A percentile compares a stretch with the other conserved stretches of the same genome.
Evolutionary conservation across 1,284 basidiomycete species (phyloP).

Genomic region (Xanthoconium separans): DNA sequence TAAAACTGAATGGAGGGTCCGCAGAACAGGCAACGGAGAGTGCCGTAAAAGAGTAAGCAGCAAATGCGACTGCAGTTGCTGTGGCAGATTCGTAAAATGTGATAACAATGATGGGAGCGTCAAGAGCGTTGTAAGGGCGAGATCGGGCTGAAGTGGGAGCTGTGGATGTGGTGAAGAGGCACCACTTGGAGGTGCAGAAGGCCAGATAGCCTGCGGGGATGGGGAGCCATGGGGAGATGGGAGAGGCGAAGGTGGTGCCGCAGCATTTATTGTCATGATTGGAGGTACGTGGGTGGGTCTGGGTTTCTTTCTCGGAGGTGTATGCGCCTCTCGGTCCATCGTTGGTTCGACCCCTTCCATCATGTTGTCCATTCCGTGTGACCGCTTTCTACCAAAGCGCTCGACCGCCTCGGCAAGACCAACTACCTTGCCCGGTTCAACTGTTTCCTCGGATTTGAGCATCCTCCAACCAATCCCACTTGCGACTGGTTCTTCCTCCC

Average conservation of each 20-base stretch:
- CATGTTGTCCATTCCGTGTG: constrained; percentile 64
- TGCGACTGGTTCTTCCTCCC: constrained; percentile 65
- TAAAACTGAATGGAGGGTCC: constrained; percentile 79
- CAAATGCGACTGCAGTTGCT: constrained; percentile 79
- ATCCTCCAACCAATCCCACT: constrained; percentile 74
- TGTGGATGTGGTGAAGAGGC: constrained; percentile 66
- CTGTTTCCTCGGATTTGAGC: constrained; percentile 60
- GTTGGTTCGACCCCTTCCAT: constrained; percentile 77
- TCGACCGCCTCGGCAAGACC: constrained; percentile 76
- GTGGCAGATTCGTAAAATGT: constrained; percentile 72
- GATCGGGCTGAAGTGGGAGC: constrained; percentile 74
- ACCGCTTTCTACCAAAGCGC: constrained; percentile 76
- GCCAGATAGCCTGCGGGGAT: constrained; percentile 68
- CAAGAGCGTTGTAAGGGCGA: constrained; percentile 73
- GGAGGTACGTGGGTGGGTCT: constrained; percentile 56
- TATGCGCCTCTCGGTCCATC: constrained; percentile 44
- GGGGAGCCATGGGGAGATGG: constrained; percentile 82
- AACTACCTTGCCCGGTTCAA: constrained; percentile 51
- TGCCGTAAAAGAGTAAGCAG: constrained; percentile 81
- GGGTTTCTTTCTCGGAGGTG: constrained; percentile 75
- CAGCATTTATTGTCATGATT: constrained; percentile 59
- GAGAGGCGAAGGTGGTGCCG: constrained; percentile 77
- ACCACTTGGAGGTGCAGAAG: constrained; percentile 73
- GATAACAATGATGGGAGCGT: constrained; percentile 74
- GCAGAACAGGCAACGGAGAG: constrained; percentile 79